Base-by-base conservation (phyloP, 306 rosid genomes). In the Astragalus membranaceus region DNA sequence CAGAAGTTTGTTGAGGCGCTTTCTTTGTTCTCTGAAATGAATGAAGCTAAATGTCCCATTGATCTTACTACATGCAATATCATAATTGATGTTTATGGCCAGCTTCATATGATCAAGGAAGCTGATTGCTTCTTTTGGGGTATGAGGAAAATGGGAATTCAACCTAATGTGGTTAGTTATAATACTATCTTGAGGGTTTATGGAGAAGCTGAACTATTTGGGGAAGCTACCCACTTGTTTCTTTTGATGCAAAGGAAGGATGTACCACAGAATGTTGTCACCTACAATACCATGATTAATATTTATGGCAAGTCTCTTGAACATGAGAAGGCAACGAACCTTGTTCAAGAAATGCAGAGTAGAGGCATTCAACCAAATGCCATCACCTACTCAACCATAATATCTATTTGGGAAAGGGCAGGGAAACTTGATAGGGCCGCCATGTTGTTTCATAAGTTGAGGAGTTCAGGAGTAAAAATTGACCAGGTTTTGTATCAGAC, bases 41-140 rank as follows among this genome's bases (percentile, higher is more conserved):
- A 73, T 9, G 89, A 81, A 81, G 81, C 61, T n/a, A 75, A 79
- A 29, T 88, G 96, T 64, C 48, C 53, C 10, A 87, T 82, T 67
- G 96, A 90, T 80, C 87, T 88, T 16, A 88, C 92, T 1, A 90
- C 92, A 0, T 93, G 96, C 72, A 93, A 93, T 77, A 74, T 93
- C n/a, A 87, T 93, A 96, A 88, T 93, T 64, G 98, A 93, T 84
- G 97, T 88, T 53, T 93, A 93, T 52, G 98, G 98, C 72, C 98
- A 87, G 85, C 85, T 93, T 66, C 92, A 90, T 50, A 88, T 93
- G 98, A 92, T 83, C 32, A 88, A 87, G 84, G 98, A 90, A 71
- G 97, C 97, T 7, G 98, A 93, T 62, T 69, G 90, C 48, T 80
- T 93, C 70, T 93, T 93, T 73, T 90, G 98, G 98, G 86, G 98